Conservation (phyloP, 2,329 filamentous ascomycete genomes). For the Aspergillus tubingensis region DNA sequence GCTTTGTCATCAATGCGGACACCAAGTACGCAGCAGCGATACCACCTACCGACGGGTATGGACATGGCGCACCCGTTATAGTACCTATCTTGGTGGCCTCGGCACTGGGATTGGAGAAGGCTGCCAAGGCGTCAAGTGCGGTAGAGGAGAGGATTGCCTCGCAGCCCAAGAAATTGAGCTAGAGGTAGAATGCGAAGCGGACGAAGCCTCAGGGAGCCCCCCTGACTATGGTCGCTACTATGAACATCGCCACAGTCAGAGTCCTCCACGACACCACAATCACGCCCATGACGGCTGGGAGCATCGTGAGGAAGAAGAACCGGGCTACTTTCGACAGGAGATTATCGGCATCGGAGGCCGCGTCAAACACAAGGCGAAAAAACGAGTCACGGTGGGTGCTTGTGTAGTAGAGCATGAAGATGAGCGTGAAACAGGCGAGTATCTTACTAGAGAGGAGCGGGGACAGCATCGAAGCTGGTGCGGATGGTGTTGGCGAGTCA, state of each 20-base stretch:
- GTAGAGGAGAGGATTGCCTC: slow-evolving; percentile 74
- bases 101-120: slow-evolving; percentile 88
- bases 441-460: slow-evolving; percentile 69
- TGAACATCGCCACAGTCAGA: slow-evolving; percentile 17
- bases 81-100: slow-evolving; percentile 73
- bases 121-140: slow-evolving; percentile 84
- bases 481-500: slow-evolving; percentile 81
- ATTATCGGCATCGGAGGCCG: slow-evolving; percentile 87
- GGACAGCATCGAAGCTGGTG: slow-evolving; percentile 80
- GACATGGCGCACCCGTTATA: slow-evolving; percentile 87
- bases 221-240: slow-evolving; percentile 30
- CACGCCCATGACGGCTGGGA: slow-evolving; percentile 17
- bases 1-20: slow-evolving; percentile 83
- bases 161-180: slow-evolving; percentile 75
- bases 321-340: slow-evolving; percentile 83
- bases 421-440: slow-evolving; percentile 66
- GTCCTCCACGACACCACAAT: slow-evolving; percentile 20
- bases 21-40: slow-evolving; percentile 62
- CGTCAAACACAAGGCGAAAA: slow-evolving; percentile 85
- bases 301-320: slow-evolving; percentile 44
- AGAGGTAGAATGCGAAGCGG: slow-evolving; percentile 82
- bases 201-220: slow-evolving; percentile 53
- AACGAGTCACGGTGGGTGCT: slow-evolving; percentile 76
- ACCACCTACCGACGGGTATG: slow-evolving; percentile 69
- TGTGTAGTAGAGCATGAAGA: slow-evolving; percentile 85